Percentiles rank a stretch among this genome's conserved stretches.
phyloP scores from a whole-genome alignment of 768 basidiomycete species.

The Suillus discolor region DNA sequence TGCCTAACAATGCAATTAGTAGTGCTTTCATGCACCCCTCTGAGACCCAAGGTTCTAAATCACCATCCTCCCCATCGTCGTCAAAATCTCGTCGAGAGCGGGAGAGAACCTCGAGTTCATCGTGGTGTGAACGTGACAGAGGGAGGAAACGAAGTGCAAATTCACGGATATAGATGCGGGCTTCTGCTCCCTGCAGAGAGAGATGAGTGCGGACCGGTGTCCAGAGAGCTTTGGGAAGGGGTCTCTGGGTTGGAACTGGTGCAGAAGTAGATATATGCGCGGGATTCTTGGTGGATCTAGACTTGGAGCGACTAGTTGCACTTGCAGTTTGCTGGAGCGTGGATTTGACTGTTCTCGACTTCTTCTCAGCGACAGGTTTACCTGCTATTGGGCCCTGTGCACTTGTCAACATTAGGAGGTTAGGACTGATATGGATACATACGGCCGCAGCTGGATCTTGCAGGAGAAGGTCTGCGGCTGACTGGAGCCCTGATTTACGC shows the following conservation, averaged over 20 bases:
- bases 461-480: conserved; percentile 40
- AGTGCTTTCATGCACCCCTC: conserved; percentile 67
- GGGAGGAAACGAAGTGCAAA: conserved; percentile 71
- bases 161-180: conserved; percentile 73
- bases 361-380: conserved; percentile 17
- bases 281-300: conserved; percentile 19
- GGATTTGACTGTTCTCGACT: conserved; percentile 19
- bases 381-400: conserved; percentile 31
- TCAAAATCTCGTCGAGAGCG: conserved; percentile 38
- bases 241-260: conserved; percentile 34
- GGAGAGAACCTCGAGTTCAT: conserved; percentile 62
- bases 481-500: conserved; percentile 39
- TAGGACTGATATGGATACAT: conserved; percentile 12
- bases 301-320: conserved; percentile 15
- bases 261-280: conserved; percentile 26
- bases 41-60: conserved; percentile 57
- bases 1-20: conserved; percentile 59
- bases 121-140: conserved; percentile 51
- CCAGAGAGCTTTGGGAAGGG: conserved; percentile 57
- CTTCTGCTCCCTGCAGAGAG: conserved; percentile 49
- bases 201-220: conserved; percentile 46
- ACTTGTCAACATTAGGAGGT: conserved; percentile 13
- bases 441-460: conserved; percentile 36
- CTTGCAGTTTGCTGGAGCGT: conserved; percentile 14
- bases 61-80: conserved; percentile 40